Evolutionary conservation across 345 rosid genomes (phyloP).

Genomic region (Eucalyptus virginea): DNA sequence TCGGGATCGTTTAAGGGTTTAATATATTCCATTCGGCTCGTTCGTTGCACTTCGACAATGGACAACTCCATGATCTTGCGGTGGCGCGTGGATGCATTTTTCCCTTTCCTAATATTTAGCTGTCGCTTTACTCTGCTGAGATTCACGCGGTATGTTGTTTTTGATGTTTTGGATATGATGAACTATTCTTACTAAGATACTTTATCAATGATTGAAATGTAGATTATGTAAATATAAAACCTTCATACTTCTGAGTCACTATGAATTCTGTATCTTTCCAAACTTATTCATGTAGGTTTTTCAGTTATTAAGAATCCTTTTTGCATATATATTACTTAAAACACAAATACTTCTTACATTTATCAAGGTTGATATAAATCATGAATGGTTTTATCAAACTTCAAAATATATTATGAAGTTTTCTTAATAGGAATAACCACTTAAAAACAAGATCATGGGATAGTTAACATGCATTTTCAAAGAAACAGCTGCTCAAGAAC

Average conservation of each 20-base stretch:
- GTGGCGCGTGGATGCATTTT: neutral
- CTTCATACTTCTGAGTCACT: neutral
- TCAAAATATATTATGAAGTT: neutral
- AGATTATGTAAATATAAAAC: neutral
- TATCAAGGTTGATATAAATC: neutral
- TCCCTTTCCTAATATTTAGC: neutral
- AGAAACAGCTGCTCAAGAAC: neutral
- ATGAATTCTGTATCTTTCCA: neutral
- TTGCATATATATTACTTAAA: neutral
- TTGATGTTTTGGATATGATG: neutral
- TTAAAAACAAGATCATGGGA: neutral
- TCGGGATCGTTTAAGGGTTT: slow-evolving; percentile 30
- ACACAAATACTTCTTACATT: no score
- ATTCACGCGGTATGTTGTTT: neutral
- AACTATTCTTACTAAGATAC: neutral
- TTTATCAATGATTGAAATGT: neutral
- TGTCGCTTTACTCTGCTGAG: neutral
- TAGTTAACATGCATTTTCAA: neutral
- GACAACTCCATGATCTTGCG: neutral
- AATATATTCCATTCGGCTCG: neutral
- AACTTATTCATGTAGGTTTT: neutral
- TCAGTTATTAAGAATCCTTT: neutral
- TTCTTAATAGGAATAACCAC: neutral
- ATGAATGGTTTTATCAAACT: no score
- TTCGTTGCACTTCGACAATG: neutral